Evolutionary conservation across 2,329 filamentous ascomycete species (phyloP), one percentile per base, ranked within the genome.

Genomic region (Metarhizium album): DNA sequence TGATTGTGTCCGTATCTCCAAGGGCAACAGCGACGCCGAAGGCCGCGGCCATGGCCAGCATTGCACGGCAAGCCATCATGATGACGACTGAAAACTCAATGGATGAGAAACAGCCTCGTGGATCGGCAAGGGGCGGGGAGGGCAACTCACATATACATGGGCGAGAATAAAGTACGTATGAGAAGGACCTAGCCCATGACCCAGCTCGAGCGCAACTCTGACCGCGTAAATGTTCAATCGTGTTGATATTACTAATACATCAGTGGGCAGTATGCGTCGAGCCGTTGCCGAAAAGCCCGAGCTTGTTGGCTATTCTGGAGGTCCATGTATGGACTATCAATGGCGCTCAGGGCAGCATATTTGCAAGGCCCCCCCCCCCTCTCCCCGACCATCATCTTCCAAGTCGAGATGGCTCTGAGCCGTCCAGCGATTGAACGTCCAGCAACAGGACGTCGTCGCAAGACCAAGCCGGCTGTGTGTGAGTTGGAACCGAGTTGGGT

Each of bases 1-100:
- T 81, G 54, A 80, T 79, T 51, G 76, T 79, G 53, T 79, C 75
- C 1, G 75, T 76, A n/a, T 60, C 62, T 7, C 59, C 71, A 14
- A 73, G 61, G 45, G 66, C 67, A 51, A 59, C 56, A 55, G 60
- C 63, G 40, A 67, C 56, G 56, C 64, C 60, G 42, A 60, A 55
- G 56, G 63, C 59, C 50, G 67, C 60, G 54, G 64, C 59, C 51
- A 66, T 59, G 49, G 67, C 45, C 50, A 68, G 52, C 51, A 66
- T 33, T 23, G 56, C 54, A 22, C 57, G 49, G 38, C 63, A 48
- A 48, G 54, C 42, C 59, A 60, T 66, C 57, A 60, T 62, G 33
- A 18, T 53, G 45, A 47, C 35, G 16, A 40, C 16, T n/a, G 8
- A 20, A 42, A 45, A 33, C 49, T 42, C 16, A 5, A 38, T 7